These are phyloP conservation scores for Mentha longifolia DNA, from an alignment of 257 asterid species.

Conservation along the genomic window DNA sequence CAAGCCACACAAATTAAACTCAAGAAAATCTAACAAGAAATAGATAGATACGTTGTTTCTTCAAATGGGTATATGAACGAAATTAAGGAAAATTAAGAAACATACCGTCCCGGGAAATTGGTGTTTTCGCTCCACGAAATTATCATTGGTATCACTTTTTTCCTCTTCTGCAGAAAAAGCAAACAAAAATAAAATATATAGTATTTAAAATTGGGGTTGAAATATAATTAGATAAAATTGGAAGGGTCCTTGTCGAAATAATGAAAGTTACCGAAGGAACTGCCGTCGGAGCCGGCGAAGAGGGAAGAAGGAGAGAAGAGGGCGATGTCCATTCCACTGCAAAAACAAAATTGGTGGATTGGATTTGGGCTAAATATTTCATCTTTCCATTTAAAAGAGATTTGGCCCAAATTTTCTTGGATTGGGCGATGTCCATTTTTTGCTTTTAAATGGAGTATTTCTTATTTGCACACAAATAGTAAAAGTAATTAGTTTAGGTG, in stretches of 20 bases:
- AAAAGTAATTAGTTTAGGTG: too few relatives aligned
- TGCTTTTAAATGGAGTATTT: too few relatives aligned
- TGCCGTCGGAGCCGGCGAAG: slow-evolving; percentile 66
- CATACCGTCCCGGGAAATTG: slow-evolving; percentile 73
- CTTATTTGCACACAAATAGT: too few relatives aligned
- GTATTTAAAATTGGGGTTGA: neutral
- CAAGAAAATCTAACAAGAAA: neutral
- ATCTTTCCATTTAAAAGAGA: neutral
- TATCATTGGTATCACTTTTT: slow-evolving; percentile 43
- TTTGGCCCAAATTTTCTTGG: neutral
- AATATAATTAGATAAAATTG: neutral
- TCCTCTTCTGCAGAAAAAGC: slow-evolving; percentile 56
- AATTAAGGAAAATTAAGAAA: neutral
- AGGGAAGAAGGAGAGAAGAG: slow-evolving; percentile 90
- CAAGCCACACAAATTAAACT: slow-evolving; percentile 1
- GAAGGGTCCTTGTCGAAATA: neutral
- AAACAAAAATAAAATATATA: neutral
- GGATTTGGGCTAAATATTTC: slow-evolving; percentile 17
- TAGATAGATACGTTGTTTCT: neutral
- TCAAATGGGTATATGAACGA: neutral
- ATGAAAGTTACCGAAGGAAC: slow-evolving; percentile 51
- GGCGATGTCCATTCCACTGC: slow-evolving; percentile 74
- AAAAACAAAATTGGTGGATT: slow-evolving; percentile 2
- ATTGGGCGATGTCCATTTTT: too few relatives aligned
- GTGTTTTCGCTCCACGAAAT: slow-evolving; percentile 75